phyloP scores from a whole-genome alignment of 345 rosid genomes.

The Turritis glabra region DNA sequence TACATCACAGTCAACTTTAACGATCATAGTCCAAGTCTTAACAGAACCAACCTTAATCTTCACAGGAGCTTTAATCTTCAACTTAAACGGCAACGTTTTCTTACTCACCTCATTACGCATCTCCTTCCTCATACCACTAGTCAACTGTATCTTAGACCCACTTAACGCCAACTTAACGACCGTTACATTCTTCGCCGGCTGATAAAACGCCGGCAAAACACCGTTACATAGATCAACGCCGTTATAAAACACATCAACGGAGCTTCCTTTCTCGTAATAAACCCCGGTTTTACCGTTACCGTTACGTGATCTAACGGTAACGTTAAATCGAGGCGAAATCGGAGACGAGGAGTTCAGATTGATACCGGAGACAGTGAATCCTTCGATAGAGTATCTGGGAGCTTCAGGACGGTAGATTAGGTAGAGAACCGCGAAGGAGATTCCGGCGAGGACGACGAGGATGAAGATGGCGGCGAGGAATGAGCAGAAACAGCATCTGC shows the following conservation, averaged over 20 bases:
- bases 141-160: constrained; percentile 53
- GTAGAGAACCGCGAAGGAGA: constrained; percentile 57
- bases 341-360: constrained; percentile 51
- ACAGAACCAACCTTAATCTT: constrained; percentile 68
- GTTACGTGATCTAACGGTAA: constrained; percentile 58
- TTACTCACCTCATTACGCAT: constrained; percentile 35
- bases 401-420: constrained; percentile 67
- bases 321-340: constrained; percentile 58
- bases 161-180: constrained; percentile 45
- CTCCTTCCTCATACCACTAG: constrained; percentile 27
- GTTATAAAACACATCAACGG: constrained; percentile 45
- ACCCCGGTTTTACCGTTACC: constrained; percentile 72
- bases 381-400: constrained; percentile 56
- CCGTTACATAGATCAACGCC: constrained; percentile 52
- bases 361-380: constrained; percentile 53
- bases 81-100: constrained; percentile 55
- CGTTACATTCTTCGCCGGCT: constrained; percentile 65
- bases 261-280: constrained; percentile 52
- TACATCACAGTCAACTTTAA: constrained; percentile 65
- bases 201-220: constrained; percentile 52
- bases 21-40: constrained; percentile 72
- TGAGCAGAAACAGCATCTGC: constrained; percentile 54
- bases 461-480: constrained; percentile 37
- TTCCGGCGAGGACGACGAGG: constrained; percentile 48
- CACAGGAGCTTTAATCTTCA: constrained; percentile 63